Conservation (phyloP, 1,139 yeast species). For the Lizanozyma gosingica region DNA sequence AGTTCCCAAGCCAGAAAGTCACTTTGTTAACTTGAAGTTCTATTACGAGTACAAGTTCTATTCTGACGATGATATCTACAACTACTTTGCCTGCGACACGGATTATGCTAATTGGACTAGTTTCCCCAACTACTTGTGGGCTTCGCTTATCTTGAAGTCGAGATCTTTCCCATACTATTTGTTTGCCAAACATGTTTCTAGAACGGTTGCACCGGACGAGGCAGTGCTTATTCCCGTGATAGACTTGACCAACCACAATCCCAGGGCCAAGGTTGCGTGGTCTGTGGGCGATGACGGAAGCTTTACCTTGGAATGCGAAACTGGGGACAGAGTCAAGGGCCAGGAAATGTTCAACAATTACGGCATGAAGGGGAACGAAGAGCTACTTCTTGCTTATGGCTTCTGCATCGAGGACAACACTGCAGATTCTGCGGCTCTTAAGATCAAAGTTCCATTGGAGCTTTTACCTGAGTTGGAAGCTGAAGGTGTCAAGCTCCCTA, state of each 20-base stretch:
- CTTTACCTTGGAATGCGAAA: constrained; percentile 9
- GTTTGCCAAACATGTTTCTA: constrained; percentile 16
- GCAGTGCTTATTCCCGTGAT: constrained; percentile 72
- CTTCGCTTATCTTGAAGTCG: constrained; percentile 58
- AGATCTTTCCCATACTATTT: constrained; percentile 70
- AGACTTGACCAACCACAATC: constrained; percentile 69
- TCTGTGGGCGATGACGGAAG: constrained; percentile 13
- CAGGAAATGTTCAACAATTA: constrained; percentile 66
- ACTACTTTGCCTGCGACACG: constrained; percentile 16
- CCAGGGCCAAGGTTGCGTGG: constrained; percentile 63
- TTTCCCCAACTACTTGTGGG: constrained; percentile 67
- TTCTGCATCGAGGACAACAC: constrained; percentile 55
- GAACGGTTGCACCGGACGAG: constrained; percentile 23
- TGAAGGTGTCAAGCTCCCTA: constrained; percentile 39
- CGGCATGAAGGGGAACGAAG: constrained; percentile 83
- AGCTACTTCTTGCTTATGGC: constrained; percentile 57
- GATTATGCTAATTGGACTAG: constrained; percentile 44
- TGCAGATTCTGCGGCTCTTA: constrained; percentile 55
- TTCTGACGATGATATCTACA: constrained; percentile 26
- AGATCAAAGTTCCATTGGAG: constrained; percentile 38
- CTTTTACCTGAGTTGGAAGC: constrained; percentile 23
- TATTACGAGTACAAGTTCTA: constrained; percentile 41
- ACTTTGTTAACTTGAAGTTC: constrained; percentile 35
- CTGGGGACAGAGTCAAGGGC: constrained; percentile 19
- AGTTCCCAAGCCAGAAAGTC: constrained; percentile 23